These are phyloP conservation scores for Fusarium caatingaense DNA, from an alignment of 2,329 filamentous ascomycete genomes.

Conservation along the genomic window DNA sequence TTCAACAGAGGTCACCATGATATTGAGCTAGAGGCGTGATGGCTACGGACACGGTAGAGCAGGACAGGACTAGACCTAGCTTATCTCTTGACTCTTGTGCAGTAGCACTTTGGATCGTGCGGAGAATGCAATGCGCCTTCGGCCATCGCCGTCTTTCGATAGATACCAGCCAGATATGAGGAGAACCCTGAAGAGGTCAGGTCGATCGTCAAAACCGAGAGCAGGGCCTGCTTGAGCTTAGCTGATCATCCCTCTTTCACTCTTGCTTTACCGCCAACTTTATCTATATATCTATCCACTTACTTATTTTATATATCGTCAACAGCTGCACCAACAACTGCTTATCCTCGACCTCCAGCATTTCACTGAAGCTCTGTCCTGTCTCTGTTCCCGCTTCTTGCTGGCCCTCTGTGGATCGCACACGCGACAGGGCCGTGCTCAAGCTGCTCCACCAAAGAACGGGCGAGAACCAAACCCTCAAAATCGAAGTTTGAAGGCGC, in stretches of 20 bases:
- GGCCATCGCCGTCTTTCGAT: conserved; percentile 35
- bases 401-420: conserved; percentile 39
- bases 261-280: background rate
- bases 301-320: background rate
- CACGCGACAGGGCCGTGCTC: conserved; percentile 42
- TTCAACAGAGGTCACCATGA: conserved; percentile 23
- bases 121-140: conserved; percentile 30
- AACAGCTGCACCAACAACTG: background rate
- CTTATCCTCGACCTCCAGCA: no score
- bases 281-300: background rate
- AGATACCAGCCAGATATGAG: conserved; percentile 36
- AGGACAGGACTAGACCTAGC: conserved; percentile 37
- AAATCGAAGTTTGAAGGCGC: conserved; percentile 30
- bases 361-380: conserved; percentile 28
- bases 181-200: conserved; percentile 34
- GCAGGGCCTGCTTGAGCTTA: conserved; percentile 19
- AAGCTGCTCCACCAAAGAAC: conserved; percentile 37
- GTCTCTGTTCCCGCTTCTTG: conserved; percentile 29
- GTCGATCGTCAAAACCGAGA: conserved; percentile 37
- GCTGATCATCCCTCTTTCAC: conserved; percentile 19
- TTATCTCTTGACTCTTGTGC: conserved; percentile 43
- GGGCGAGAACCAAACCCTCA: conserved; percentile 36
- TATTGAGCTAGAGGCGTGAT: conserved; percentile 40
- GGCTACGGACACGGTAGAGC: conserved; percentile 28
- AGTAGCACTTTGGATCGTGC: conserved; percentile 37